These are phyloP conservation scores for Castanea sativa DNA, from an alignment of 306 rosid genomes.

Conservation along the genomic window DNA sequence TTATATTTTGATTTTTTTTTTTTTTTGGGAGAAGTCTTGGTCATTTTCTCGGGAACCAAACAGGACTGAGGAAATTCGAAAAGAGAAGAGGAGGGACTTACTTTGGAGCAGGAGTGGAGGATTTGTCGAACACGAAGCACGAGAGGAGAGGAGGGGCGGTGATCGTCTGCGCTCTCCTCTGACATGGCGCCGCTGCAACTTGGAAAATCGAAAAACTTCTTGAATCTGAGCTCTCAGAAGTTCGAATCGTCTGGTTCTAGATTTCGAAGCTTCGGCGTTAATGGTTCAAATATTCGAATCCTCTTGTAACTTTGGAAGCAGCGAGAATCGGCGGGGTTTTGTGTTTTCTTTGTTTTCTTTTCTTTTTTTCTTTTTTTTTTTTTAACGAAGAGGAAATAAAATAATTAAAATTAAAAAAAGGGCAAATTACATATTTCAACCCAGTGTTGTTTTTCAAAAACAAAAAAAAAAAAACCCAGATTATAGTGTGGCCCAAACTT, in stretches of 20 bases:
- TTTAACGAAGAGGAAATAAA: too few species aligned
- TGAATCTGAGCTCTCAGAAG: background rate
- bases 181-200: conserved; percentile 24
- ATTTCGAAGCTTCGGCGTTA: background rate
- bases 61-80: background rate
- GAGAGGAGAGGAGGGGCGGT: conserved; percentile 26
- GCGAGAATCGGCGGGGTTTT: background rate
- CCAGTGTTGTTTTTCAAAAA: too few species aligned
- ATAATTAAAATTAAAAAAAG: too few species aligned
- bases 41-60: background rate
- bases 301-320: background rate
- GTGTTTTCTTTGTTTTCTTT: too few species aligned
- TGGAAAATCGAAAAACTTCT: background rate
- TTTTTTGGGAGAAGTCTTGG: background rate
- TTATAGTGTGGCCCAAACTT: too few species aligned
- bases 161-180: conserved; percentile 13
- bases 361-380: too few species aligned
- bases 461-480: too few species aligned
- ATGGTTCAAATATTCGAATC: background rate
- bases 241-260: background rate
- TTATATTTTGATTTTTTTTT: background rate
- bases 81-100: conserved; percentile 19
- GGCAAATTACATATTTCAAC: too few species aligned
- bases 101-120: conserved; percentile 55
- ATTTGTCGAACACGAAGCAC: conserved; percentile 45